These are phyloP conservation scores for Lactifluus piperatus DNA, from an alignment of 768 basidiomycete species.

Conservation along the genomic window DNA sequence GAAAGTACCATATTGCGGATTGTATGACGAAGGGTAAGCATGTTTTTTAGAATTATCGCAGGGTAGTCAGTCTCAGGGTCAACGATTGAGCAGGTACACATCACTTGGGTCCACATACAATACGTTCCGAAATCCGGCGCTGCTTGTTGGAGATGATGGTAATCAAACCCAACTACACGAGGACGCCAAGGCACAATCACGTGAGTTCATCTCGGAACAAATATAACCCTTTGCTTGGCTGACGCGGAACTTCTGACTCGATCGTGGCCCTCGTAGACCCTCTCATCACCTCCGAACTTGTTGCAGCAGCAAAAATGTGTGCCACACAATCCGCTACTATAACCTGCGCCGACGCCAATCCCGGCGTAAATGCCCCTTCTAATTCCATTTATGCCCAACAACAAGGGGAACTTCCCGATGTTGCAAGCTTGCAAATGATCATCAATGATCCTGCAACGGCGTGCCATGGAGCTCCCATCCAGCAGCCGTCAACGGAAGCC, in stretches of 20 bases:
- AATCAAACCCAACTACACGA: conserved; percentile 14
- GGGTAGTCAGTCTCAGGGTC: too few relatives aligned
- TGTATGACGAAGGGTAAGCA: conserved; percentile 84
- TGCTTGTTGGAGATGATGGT: conserved; percentile 31
- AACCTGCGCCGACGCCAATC: neutral
- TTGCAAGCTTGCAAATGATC: conserved; percentile 5
- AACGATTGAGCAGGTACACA: too few relatives aligned
- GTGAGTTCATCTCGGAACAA: neutral
- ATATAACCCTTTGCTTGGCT: conserved; percentile 2
- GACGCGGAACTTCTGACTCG: conserved; percentile 4
- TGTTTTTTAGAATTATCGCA: too few relatives aligned
- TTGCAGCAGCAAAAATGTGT: conserved; percentile 3
- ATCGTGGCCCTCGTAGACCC: neutral
- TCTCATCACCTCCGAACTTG: neutral
- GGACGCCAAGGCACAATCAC: conserved; percentile 20
- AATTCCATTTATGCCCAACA: neutral
- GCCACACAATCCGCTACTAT: neutral
- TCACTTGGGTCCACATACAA: conserved; percentile 94
- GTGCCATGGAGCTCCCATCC: conserved; percentile 6
- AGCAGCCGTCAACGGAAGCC: neutral
- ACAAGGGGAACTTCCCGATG: conserved; percentile 2
- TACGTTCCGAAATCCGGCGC: conserved; percentile 87
- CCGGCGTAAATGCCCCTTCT: neutral
- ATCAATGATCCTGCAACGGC: neutral
- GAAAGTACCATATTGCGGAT: conserved; percentile 72